These are phyloP conservation scores for Withania somnifera DNA, from an alignment of 305 asterid species.

Conservation along the genomic window DNA sequence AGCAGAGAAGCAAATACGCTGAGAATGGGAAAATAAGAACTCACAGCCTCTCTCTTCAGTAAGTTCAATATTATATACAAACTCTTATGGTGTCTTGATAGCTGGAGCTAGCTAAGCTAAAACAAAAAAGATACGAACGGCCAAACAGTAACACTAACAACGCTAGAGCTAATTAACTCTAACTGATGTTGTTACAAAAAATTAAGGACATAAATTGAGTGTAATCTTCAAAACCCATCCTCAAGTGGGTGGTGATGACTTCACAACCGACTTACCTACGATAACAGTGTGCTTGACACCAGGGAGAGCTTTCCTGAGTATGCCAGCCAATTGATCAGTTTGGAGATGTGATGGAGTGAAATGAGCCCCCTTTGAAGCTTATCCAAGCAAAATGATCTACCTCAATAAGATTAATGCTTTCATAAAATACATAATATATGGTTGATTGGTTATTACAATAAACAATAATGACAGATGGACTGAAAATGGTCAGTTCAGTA, in stretches of 20 bases:
- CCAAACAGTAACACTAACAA: too few relatives aligned
- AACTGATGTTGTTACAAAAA: too few relatives aligned
- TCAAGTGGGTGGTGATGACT: too few relatives aligned
- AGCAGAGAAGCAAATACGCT: too few relatives aligned
- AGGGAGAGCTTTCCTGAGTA: neutral
- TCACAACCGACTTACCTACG: too few relatives aligned
- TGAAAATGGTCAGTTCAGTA: neutral
- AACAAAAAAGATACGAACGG: neutral
- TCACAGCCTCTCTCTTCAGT: neutral
- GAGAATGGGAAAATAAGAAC: too few relatives aligned
- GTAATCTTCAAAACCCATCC: too few relatives aligned
- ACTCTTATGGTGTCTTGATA: neutral
- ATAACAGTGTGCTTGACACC: neutral
- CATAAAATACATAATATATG: neutral
- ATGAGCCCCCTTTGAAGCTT: neutral
- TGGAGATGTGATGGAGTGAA: neutral
- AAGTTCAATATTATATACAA: neutral
- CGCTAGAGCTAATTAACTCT: too few relatives aligned
- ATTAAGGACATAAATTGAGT: too few relatives aligned
- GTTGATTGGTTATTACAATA: neutral
- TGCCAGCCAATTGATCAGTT: neutral
- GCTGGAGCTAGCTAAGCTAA: neutral
- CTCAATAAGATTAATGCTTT: neutral
- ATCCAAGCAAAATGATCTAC: neutral
- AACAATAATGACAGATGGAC: neutral